Evolutionary conservation across 2,329 filamentous ascomycete genomes (phyloP), one percentile per base, ranked within the genome.

Genomic region (Pseudophaeomoniella oleicola): DNA sequence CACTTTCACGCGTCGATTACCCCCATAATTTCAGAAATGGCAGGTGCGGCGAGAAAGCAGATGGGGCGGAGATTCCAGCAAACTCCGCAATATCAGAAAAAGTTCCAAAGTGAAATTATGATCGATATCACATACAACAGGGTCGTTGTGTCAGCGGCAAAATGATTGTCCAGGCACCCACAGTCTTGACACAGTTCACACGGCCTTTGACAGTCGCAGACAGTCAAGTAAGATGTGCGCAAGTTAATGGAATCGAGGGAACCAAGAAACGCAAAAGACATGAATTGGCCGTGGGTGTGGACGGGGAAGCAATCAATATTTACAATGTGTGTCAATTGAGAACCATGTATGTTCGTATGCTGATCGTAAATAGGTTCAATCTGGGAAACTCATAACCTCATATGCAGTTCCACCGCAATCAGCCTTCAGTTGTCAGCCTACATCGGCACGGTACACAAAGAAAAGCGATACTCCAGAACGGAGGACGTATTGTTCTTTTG

Each of bases 351-450:
- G 22, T 10, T 13, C 10, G 13, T 29, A 10, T 29, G 22, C 22
- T 10, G 10, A 29, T 29, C 13, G 22, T 10, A 13, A 32, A 9
- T 39, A 78, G 74, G 57, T 76, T 15, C 70, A 75, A 63, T 72
- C 68, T 36, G 71, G 74, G 5, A 71, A 67, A 46, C 61, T 74
- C 5, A 60, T 73, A 13, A 68, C 70, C 19, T 76, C 73, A 12
- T 75, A 77, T 51, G 70, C 72, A 36, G 58, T 77, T 12, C 71
- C 74, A 22, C 73, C 74, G 17, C 66, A 74, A 47, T 67, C 70
- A 16, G 63, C 60, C 12, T 71, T 77, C 50, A 62, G 64, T 37
- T 69, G 69, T 36, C 59, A 67, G 19, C 73, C 74, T 36, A 72
- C 64, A 49, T 78, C 73, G 16, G 59, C 75, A 32, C 68, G 71